Evolutionary conservation across 2,329 filamentous ascomycete species (phyloP), one percentile per base, ranked within the genome.

Genomic region (Penicillium glabrum): DNA sequence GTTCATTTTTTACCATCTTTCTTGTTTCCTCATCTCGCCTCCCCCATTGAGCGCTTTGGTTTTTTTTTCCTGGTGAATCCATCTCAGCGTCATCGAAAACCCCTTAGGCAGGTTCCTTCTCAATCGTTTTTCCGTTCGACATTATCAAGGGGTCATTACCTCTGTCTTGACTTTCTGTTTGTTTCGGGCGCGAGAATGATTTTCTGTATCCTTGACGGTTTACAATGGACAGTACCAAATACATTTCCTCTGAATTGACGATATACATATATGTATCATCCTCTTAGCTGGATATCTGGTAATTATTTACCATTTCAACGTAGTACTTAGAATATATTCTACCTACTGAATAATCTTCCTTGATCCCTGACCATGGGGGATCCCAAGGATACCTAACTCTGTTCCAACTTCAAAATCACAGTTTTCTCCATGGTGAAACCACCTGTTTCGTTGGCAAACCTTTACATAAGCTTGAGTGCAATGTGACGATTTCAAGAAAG

Each of bases 51-150:
- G 69, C 69, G 70, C 65, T 61, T 58, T 63, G 61, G 44, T 71
- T 62, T 63, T 66, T 60, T 60, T 69, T 69, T 60, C 62, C 57
- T 60, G 44, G 53, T 63, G 59, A 56, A 62, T 60, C 63, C 60
- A 62, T 62, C 64, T 65, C 58, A 63, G 60, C 59, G 46, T 66
- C 63, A 65, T 69, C 64, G 64, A 63, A 67, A 63, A 54, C 60
- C 65, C 61, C 64, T 62, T 60, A 71, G 68, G 69, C 69, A 67
- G 69, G 69, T 66, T 58, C 68, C 67, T 68, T 61, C 51, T 39
- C 56, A 54, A 52, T 61, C 61, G 51, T 61, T 59, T 54, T 51
- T 49, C 31, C 39, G 29, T 50, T 59, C 52, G 48, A 59, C 57
- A 53, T 63, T 57, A 54, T 62, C 58, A 61, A 60, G 63, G 53